phyloP scores from a whole-genome alignment of 805 yeast species.

The Metschnikowia corniflorae region DNA sequence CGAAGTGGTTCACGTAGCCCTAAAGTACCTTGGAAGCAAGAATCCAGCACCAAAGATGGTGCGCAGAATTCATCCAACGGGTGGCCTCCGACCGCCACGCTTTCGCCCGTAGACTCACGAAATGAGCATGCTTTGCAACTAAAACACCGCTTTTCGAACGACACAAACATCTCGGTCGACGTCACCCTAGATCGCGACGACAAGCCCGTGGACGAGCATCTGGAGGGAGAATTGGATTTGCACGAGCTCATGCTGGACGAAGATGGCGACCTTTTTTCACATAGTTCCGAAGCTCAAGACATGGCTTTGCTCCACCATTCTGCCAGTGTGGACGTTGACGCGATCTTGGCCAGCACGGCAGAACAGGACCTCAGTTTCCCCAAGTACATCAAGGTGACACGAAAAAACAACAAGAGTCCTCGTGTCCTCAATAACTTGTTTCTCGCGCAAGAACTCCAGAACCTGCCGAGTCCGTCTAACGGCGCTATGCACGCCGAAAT shows the following conservation, averaged over 20 bases:
- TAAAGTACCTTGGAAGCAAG: neutral
- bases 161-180: too few relatives aligned
- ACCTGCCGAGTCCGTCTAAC: neutral
- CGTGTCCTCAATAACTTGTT: constrained; percentile 50
- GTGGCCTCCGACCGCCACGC: constrained; percentile 1
- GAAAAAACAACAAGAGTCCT: constrained; percentile 45
- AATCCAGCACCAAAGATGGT: neutral
- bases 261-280: constrained; percentile 12
- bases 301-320: constrained; percentile 14
- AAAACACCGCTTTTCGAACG: too few relatives aligned
- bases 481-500: constrained; percentile 24
- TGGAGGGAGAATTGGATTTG: constrained; percentile 13
- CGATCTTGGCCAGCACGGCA: constrained; percentile 31
- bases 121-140: neutral
- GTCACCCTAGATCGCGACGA: constrained; percentile 2
- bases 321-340: constrained; percentile 12
- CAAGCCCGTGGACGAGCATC: constrained; percentile 10
- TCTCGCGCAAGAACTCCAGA: constrained; percentile 54
- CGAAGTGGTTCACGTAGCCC: neutral
- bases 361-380: constrained; percentile 47
- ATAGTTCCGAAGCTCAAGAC: constrained; percentile 15
- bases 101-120: neutral
- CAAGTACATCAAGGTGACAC: constrained; percentile 50
- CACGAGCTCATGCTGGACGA: constrained; percentile 17
- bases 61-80: neutral